Evolutionary conservation across 2,329 filamentous ascomycete genomes (phyloP).

Genomic region (Aureobasidium melanogenum): DNA sequence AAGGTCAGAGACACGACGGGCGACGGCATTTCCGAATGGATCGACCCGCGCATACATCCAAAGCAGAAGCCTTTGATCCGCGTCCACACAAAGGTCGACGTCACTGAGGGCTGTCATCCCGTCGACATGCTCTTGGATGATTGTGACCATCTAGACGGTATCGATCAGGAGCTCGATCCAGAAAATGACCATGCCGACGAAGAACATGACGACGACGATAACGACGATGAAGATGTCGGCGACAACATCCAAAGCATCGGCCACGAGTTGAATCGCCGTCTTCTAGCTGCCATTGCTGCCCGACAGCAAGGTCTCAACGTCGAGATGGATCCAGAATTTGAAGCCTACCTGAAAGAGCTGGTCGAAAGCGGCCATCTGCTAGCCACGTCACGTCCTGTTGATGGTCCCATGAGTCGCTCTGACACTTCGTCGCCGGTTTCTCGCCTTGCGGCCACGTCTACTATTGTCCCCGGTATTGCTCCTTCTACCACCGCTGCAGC

Average conservation of each 20-base stretch:
- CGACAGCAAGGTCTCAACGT: constrained; percentile 22
- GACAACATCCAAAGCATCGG: background rate
- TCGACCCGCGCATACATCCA: constrained; percentile 35
- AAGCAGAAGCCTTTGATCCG: constrained; percentile 18
- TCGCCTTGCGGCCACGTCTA: background rate
- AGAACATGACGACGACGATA: constrained; percentile 15
- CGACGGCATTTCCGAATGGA: constrained; percentile 57
- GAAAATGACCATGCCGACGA: constrained; percentile 17
- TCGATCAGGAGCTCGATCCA: background rate
- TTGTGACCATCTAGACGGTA: background rate
- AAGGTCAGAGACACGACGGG: constrained; percentile 62
- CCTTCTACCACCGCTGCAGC: background rate
- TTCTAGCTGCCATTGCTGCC: constrained; percentile 18
- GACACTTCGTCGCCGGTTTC: background rate
- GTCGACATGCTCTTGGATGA: background rate
- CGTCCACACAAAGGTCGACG: constrained; percentile 3
- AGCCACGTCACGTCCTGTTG: constrained; percentile 5
- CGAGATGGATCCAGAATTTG: constrained; percentile 24
- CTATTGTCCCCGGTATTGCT: background rate
- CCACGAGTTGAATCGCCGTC: constrained; percentile 10
- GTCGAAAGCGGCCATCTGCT: constrained; percentile 21
- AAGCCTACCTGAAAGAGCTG: constrained; percentile 28
- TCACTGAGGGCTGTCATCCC: constrained; percentile 1
- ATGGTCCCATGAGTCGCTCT: constrained; percentile 3
- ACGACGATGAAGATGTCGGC: constrained; percentile 14